Conservation (phyloP, 306 rosid genomes). For the Sesbania bispinosa region DNA sequence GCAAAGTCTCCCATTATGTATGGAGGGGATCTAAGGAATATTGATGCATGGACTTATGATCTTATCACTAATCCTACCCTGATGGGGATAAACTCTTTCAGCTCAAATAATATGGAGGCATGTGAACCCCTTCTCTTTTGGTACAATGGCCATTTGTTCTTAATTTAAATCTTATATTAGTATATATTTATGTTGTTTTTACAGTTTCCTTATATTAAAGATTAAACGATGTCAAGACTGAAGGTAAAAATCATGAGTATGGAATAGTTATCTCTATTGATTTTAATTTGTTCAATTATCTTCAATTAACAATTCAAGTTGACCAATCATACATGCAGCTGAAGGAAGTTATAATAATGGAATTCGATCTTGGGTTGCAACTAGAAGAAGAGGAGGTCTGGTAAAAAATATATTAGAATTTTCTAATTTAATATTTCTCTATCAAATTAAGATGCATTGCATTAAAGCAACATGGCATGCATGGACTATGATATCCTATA, state of each 20-base stretch:
- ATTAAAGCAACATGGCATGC: no score
- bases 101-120: constrained; percentile 68
- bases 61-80: constrained; percentile 60
- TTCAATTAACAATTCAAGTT: no score
- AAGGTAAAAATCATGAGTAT: no score
- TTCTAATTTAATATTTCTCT: background rate
- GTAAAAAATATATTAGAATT: background rate
- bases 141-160: background rate
- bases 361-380: constrained; percentile 69
- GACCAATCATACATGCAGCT: no score
- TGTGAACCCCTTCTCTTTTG: constrained; percentile 5
- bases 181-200: background rate
- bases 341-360: constrained; percentile 27
- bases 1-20: constrained; percentile 80
- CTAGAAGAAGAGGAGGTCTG: constrained; percentile 45
- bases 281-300: no score
- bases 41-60: constrained; percentile 35
- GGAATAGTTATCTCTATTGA: no score
- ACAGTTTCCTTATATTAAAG: constrained; percentile 46
- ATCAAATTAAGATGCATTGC: no score
- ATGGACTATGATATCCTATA: no score
- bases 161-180: background rate
- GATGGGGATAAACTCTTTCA: constrained; percentile 56
- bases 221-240: background rate
- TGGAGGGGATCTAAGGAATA: constrained; percentile 73